phyloP scores from a whole-genome alignment of 2,329 filamentous ascomycete genomes.

The Ascochyta rabiei region DNA sequence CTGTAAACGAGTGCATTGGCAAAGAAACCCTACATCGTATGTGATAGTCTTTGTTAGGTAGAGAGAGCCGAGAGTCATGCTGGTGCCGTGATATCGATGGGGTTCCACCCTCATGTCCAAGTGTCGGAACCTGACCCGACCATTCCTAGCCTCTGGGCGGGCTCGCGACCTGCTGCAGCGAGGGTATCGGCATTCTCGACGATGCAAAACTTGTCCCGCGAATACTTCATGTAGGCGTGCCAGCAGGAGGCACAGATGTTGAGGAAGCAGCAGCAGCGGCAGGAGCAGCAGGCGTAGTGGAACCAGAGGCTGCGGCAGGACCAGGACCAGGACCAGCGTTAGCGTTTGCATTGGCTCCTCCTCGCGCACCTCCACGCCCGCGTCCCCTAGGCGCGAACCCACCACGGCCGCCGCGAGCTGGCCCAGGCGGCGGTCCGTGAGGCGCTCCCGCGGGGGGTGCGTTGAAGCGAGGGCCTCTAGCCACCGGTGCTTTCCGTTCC shows the following conservation, averaged over 20 bases:
- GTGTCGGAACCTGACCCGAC: not conserved
- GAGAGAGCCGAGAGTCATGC: not conserved
- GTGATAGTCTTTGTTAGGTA: not conserved
- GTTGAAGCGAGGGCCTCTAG: slow-evolving; percentile 36
- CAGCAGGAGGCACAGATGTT: not conserved
- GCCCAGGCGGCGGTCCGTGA: slow-evolving; percentile 36
- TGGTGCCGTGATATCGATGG: not conserved
- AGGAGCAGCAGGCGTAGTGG: not conserved
- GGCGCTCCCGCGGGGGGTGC: slow-evolving; percentile 36
- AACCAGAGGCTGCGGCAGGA: not conserved
- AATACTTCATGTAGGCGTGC: slow-evolving; percentile 5
- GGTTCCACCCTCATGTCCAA: not conserved
- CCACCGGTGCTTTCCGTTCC: slow-evolving; percentile 70
- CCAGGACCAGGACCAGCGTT: not conserved
- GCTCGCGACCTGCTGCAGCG: not conserved
- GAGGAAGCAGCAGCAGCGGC: not conserved
- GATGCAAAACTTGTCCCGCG: not conserved
- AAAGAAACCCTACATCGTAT: not conserved
- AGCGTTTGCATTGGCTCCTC: slow-evolving; percentile 33
- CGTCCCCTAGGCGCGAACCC: slow-evolving; percentile 44
- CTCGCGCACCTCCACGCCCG: slow-evolving; percentile 41
- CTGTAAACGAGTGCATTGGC: not conserved
- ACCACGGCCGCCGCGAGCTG: slow-evolving; percentile 39
- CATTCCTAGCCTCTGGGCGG: too few species aligned
- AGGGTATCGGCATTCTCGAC: not conserved